These are phyloP conservation scores for Aspergillus bombycis DNA, from an alignment of 2,329 filamentous ascomycete genomes.

Conservation along the genomic window DNA sequence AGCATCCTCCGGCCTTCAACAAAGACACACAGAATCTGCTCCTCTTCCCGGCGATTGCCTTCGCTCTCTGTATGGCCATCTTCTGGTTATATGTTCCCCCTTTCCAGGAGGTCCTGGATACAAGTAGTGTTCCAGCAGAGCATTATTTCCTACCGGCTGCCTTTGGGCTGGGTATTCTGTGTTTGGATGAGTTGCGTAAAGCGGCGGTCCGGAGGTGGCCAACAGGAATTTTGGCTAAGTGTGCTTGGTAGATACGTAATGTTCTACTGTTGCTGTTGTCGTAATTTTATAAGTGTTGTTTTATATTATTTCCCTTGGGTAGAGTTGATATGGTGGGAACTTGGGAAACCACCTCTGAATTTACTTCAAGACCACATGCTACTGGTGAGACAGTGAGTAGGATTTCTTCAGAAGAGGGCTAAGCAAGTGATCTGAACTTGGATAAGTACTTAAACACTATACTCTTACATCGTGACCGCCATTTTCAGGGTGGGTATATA, in stretches of 20 bases:
- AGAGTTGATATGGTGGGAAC: too few relatives aligned
- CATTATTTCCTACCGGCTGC: constrained; percentile 77
- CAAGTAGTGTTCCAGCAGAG: constrained; percentile 67
- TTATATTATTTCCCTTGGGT: too few relatives aligned
- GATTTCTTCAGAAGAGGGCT: too few relatives aligned
- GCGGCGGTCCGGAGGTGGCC: constrained; percentile 64
- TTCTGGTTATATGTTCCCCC: constrained; percentile 71
- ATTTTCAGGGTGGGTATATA: too few relatives aligned
- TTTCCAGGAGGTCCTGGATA: constrained; percentile 64
- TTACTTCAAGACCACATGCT: too few relatives aligned
- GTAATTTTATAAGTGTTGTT: too few relatives aligned
- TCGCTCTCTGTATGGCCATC: constrained; percentile 69
- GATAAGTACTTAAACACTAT: too few relatives aligned
- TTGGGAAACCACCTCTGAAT: too few relatives aligned
- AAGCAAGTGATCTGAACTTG: too few relatives aligned
- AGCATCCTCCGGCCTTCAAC: constrained; percentile 71
- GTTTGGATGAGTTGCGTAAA: constrained; percentile 70
- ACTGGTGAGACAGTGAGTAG: too few relatives aligned
- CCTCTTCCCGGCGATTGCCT: constrained; percentile 71
- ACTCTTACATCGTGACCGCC: too few relatives aligned
- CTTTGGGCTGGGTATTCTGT: constrained; percentile 67
- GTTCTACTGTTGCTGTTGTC: too few relatives aligned
- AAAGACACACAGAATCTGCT: constrained; percentile 67
- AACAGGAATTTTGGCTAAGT: constrained; percentile 57
- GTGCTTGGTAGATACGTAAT: constrained; percentile 60